Evolutionary conservation across 2,329 filamentous ascomycete genomes (phyloP), one percentile per base, ranked within the genome.

Genomic region (Akanthomyces dipterigenus): DNA sequence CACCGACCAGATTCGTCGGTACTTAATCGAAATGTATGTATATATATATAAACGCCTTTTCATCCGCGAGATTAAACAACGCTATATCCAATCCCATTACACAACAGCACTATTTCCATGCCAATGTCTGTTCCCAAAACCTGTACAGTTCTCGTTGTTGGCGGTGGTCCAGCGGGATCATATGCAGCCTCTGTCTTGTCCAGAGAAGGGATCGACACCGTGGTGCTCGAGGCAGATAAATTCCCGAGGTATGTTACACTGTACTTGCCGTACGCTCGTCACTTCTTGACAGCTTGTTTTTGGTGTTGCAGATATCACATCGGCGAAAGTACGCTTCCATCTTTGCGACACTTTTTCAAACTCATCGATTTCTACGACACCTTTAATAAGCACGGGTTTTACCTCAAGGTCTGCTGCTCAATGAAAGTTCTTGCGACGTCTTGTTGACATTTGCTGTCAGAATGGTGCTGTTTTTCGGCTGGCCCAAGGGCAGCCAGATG

Each of bases 131-230:
- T 31, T 5, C 28, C 28, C 28, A 8, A 8, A 31, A 31, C 28
- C 9, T 70, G 67, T 50, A 72, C 70, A 6, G 77, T 79, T 0
- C 69, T 79, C 1, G 75, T 80, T 7, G 64, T 79, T 1, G 78
- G 78, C 5, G 77, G 76, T 24, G 78, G 78, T 5, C 78, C 78
- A 6, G 76, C 66, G 0, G 78, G 79, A 3, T 80, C 79, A 0
- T 81, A 78, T 59, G 63, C 76, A 1, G 77, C 79, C 5, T 64
- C 72, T 0, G 73, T 66, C 1, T 67, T 81, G 6, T 77, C 78
- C 1, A 73, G 77, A 0, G 78, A 81, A 64, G 77, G 76, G 2
- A 65, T 81, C 14, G 75, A 79, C 53, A 67, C 68, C 12, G 76
- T 80, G 3, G 45, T 80, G 0, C 66, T 81, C 5, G 79, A 80